These are phyloP conservation scores for Astrothelium subdiscretum DNA, from an alignment of 495 filamentous ascomycete genomes.

Conservation along the genomic window DNA sequence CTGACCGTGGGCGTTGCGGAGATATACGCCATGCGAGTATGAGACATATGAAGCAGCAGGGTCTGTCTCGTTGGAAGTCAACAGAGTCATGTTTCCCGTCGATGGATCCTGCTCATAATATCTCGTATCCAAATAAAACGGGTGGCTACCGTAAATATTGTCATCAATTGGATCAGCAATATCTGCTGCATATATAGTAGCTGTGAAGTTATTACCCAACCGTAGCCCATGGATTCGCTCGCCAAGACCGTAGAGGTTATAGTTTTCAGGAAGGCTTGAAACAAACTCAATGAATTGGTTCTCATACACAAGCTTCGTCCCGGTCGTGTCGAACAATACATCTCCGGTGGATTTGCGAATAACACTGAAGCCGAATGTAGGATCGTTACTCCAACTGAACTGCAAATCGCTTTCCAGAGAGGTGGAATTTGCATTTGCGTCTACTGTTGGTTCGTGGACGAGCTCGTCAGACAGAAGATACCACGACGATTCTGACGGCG, in stretches of 20 bases:
- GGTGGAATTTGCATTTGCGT: constrained; percentile 26
- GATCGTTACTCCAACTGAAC: constrained; percentile 48
- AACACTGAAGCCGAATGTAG: constrained; percentile 49
- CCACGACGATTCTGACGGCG: neutral
- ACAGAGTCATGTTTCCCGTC: constrained; percentile 42
- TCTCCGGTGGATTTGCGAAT: constrained; percentile 45
- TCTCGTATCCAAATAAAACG: constrained; percentile 53
- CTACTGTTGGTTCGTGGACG: constrained; percentile 46
- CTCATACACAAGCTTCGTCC: constrained; percentile 47
- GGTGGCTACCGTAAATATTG: constrained; percentile 50
- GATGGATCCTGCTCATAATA: constrained; percentile 44
- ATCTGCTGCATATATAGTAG: constrained; percentile 64
- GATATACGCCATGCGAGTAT: constrained; percentile 50
- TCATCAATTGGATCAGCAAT: constrained; percentile 47
- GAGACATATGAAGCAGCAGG: constrained; percentile 45
- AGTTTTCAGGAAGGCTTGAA: constrained; percentile 43
- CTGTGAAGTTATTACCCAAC: constrained; percentile 45
- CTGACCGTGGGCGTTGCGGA: constrained; percentile 59
- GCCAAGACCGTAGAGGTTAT: constrained; percentile 54
- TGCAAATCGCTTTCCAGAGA: constrained; percentile 37
- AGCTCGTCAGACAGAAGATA: constrained; percentile 54
- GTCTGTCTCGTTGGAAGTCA: constrained; percentile 43
- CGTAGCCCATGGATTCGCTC: constrained; percentile 49
- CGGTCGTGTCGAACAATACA: constrained; percentile 45
- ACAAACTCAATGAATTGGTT: constrained; percentile 56